Percentiles rank a stretch among this genome's conserved stretches.
Conservation (phyloP, 179 eudicot species). For the Corrigiola litoralis region DNA sequence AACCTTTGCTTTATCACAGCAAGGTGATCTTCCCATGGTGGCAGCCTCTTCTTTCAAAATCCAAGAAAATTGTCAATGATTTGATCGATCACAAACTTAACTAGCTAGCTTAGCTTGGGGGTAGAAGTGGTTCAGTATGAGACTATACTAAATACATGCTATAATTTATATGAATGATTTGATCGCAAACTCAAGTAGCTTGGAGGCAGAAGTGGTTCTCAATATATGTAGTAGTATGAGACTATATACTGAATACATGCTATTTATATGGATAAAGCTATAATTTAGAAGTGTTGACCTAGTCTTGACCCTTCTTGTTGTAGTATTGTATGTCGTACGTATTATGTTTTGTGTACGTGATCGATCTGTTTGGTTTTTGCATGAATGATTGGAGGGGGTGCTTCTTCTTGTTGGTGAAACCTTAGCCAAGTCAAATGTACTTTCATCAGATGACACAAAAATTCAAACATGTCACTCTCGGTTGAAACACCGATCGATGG, state of each 20-base stretch:
- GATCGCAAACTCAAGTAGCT: too few species aligned
- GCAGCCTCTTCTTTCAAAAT: background rate
- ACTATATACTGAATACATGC: background rate
- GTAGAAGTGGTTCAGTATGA: background rate
- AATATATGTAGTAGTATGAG: background rate
- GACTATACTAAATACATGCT: too few species aligned
- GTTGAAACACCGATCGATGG: too few species aligned
- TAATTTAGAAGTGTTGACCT: background rate
- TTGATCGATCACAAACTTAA: too few species aligned
- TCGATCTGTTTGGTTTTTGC: background rate
- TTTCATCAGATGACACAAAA: background rate
- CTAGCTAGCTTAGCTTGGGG: background rate
- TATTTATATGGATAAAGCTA: background rate
- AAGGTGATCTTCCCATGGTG: constrained; percentile 64
- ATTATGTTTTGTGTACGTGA: background rate
- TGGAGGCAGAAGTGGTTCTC: background rate
- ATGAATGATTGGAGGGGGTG: background rate
- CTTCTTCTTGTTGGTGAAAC: too few species aligned
- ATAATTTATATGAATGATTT: too few species aligned
- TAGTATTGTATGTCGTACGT: background rate
- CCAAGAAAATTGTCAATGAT: too few species aligned
- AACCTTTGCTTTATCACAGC: constrained; percentile 59
- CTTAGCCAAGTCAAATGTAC: background rate
- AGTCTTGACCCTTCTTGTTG: constrained; percentile 1
- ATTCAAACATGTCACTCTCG: constrained; percentile 1